These are phyloP conservation scores for Earliella scabrosa DNA, from an alignment of 1,284 basidiomycete species.

Conservation along the genomic window DNA sequence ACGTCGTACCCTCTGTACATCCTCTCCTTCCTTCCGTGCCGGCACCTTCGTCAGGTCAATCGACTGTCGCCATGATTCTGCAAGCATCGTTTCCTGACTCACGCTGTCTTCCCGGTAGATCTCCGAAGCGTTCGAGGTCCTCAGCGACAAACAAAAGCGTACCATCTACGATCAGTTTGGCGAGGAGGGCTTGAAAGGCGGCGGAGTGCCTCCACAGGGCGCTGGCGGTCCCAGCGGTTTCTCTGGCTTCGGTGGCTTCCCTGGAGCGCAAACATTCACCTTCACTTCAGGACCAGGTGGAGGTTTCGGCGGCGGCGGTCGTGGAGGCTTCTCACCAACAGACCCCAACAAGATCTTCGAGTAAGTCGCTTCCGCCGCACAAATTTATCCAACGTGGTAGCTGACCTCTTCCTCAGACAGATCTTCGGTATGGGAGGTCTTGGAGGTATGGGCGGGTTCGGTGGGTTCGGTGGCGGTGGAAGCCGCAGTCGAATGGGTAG, in stretches of 20 bases:
- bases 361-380: constrained; percentile 49
- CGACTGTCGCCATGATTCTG: too few relatives aligned
- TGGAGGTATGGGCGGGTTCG: constrained; percentile 45
- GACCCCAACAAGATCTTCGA: constrained; percentile 95
- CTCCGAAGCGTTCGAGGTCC: constrained; percentile 96
- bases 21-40: too few relatives aligned
- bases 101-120: constrained; percentile 52
- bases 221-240: constrained; percentile 49
- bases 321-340: constrained; percentile 67
- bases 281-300: constrained; percentile 61
- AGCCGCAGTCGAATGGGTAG: constrained; percentile 30
- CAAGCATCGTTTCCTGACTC: too few relatives aligned
- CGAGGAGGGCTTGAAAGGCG: constrained; percentile 91
- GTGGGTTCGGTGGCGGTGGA: constrained; percentile 40
- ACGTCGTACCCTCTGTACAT: too few relatives aligned
- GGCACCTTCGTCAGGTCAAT: too few relatives aligned
- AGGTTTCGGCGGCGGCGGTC: constrained; percentile 37
- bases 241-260: constrained; percentile 56
- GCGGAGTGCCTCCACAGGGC: constrained; percentile 54
- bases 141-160: constrained; percentile 93
- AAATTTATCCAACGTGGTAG: constrained; percentile 21
- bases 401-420: constrained; percentile 51
- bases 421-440: constrained; percentile 62
- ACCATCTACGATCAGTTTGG: constrained; percentile 95
- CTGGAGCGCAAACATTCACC: constrained; percentile 59